phyloP scores from a whole-genome alignment of 345 rosid species.

The Hypericum perforatum region DNA sequence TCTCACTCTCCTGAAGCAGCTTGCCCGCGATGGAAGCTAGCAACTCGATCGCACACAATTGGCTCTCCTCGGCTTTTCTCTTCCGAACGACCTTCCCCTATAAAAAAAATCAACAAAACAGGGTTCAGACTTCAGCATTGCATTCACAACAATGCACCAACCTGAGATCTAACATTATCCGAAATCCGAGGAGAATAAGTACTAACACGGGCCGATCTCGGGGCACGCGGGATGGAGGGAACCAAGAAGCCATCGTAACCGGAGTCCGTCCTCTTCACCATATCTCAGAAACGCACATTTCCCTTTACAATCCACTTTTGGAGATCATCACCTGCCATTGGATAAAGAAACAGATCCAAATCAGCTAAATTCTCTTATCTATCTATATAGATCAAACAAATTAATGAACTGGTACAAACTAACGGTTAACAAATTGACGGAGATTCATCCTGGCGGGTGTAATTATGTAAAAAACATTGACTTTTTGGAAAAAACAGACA shows the following conservation, averaged over 20 bases:
- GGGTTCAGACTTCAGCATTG: constrained; percentile 15
- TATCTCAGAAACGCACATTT: constrained; percentile 34
- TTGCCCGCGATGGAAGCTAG: constrained; percentile 87
- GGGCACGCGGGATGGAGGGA: constrained; percentile 45
- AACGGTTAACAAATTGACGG: too few relatives aligned
- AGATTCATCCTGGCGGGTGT: too few relatives aligned
- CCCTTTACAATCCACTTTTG: too few relatives aligned
- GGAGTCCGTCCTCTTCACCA: constrained; percentile 68
- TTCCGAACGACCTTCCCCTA: constrained; percentile 44
- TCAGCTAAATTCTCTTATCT: too few relatives aligned
- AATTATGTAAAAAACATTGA: too few relatives aligned
- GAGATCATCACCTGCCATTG: too few relatives aligned
- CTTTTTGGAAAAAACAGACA: too few relatives aligned
- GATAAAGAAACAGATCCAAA: too few relatives aligned
- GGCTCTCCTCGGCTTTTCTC: constrained; percentile 31
- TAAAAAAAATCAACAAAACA: constrained; percentile 13
- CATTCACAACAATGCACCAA: constrained; percentile 5
- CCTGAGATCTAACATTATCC: constrained; percentile 1
- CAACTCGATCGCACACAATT: constrained; percentile 66
- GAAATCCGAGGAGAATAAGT: constrained; percentile 3
- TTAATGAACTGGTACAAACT: too few relatives aligned
- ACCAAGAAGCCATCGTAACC: constrained; percentile 48
- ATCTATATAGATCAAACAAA: too few relatives aligned
- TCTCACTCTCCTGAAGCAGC: constrained; percentile 69
- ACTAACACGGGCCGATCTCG: constrained; percentile 78